These are phyloP conservation scores for Beauveria varroae DNA, from an alignment of 2,329 filamentous ascomycete genomes.

Conservation along the genomic window DNA sequence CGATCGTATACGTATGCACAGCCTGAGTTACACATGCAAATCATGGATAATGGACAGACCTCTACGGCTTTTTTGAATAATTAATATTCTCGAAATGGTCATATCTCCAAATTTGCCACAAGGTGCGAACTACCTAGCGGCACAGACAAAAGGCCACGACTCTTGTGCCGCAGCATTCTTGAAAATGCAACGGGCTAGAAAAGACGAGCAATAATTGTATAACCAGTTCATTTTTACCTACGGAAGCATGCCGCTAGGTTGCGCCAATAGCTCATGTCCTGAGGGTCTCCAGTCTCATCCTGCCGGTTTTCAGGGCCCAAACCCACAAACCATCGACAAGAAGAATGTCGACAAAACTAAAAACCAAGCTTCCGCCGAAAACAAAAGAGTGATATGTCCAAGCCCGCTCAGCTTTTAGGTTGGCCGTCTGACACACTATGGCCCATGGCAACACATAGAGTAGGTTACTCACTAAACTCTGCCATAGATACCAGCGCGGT, in stretches of 20 bases:
- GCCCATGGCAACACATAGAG: slow-evolving; percentile 66
- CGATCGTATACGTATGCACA: not conserved
- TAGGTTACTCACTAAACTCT: slow-evolving; percentile 59
- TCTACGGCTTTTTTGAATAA: no score
- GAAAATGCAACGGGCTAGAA: no score
- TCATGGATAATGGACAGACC: no score
- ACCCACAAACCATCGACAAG: slow-evolving; percentile 44
- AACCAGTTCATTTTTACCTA: no score
- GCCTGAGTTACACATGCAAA: not conserved
- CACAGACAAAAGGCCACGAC: no score
- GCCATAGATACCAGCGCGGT: slow-evolving; percentile 60
- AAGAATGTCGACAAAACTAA: slow-evolving; percentile 53
- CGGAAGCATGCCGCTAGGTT: not conserved
- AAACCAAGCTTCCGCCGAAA: slow-evolving; percentile 62
- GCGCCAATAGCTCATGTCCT: slow-evolving; percentile 14
- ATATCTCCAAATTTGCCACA: no score
- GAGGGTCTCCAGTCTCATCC: slow-evolving; percentile 31
- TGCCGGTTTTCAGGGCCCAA: slow-evolving; percentile 39
- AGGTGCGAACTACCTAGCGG: no score
- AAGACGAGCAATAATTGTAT: no score
- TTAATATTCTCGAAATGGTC: no score
- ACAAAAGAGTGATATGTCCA: slow-evolving; percentile 62
- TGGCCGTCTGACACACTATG: slow-evolving; percentile 47
- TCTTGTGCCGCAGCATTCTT: no score
- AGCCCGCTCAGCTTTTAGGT: slow-evolving; percentile 44